Conservation (phyloP, 345 rosid species). For the Anacardium occidentale region DNA sequence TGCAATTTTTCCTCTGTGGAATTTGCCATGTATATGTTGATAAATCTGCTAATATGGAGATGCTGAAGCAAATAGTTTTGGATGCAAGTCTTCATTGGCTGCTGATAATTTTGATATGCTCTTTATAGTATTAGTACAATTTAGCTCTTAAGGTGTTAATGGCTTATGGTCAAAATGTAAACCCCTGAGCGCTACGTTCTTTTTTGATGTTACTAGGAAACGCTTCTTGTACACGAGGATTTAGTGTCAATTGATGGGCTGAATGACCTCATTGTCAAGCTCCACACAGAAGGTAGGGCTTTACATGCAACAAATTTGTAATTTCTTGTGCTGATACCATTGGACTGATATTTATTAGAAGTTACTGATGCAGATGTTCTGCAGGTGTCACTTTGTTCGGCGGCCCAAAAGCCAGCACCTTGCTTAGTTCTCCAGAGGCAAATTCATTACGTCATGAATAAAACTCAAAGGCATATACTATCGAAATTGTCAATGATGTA, state of each 20-base stretch:
- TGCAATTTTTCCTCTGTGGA: slow-evolving; percentile 48
- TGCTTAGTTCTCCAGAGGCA: slow-evolving; percentile 62
- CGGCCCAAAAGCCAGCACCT: slow-evolving; percentile 69
- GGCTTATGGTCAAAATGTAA: neutral
- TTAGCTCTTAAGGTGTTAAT: neutral
- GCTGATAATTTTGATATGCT: neutral
- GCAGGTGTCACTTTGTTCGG: slow-evolving; percentile 79
- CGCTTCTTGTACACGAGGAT: slow-evolving; percentile 92
- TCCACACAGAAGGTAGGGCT: slow-evolving; percentile 61
- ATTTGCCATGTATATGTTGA: slow-evolving; percentile 94
- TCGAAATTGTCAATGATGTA: slow-evolving; percentile 90
- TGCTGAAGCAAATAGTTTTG: slow-evolving; percentile 75
- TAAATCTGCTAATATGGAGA: slow-evolving; percentile 76
- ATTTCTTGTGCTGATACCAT: neutral
- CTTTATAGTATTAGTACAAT: neutral
- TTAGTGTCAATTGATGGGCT: slow-evolving; percentile 59
- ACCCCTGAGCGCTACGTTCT: slow-evolving; percentile 9
- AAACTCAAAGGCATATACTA: slow-evolving; percentile 76
- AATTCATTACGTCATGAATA: slow-evolving; percentile 74
- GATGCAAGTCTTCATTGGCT: slow-evolving; percentile 60
- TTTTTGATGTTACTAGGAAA: slow-evolving; percentile 56
- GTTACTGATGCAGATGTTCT: slow-evolving; percentile 1
- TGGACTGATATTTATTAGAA: neutral
- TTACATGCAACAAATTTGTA: neutral
- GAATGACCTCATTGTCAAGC: slow-evolving; percentile 50